A percentile compares a stretch with the other conserved stretches of the same genome.
phyloP scores from a whole-genome alignment of 805 yeast species.

The Candida vaughaniae region DNA sequence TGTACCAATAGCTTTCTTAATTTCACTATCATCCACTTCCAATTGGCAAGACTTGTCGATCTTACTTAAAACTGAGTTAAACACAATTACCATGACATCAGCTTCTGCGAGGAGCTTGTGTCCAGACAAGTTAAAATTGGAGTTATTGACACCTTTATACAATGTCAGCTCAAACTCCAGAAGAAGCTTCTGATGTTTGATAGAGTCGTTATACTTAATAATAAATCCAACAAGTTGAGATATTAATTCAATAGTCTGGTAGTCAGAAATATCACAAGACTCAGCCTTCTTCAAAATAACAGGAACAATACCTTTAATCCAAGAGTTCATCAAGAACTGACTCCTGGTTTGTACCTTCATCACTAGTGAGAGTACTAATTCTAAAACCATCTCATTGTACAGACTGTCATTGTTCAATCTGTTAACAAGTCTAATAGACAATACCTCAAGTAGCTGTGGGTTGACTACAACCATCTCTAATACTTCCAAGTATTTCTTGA shows the following conservation, averaged over 20 bases:
- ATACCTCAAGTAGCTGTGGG: slow-evolving; percentile 43
- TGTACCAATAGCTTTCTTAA: slow-evolving; percentile 11
- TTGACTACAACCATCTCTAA: slow-evolving; percentile 23
- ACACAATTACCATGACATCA: slow-evolving; percentile 35
- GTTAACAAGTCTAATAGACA: slow-evolving; percentile 44
- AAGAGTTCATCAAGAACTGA: slow-evolving; percentile 41
- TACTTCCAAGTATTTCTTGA: slow-evolving; percentile 21
- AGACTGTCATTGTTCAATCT: slow-evolving; percentile 22
- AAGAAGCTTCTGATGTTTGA: slow-evolving; percentile 48
- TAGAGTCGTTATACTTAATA: slow-evolving; percentile 34
- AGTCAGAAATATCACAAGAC: not conserved
- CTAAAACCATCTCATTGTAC: slow-evolving; percentile 15
- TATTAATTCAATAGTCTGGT: slow-evolving; percentile 30
- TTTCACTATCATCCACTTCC: slow-evolving; percentile 6
- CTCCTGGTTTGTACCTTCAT: slow-evolving; percentile 25
- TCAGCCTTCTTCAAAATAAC: slow-evolving; percentile 5
- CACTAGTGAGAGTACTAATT: slow-evolving; percentile 24
- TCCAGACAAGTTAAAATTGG: slow-evolving; percentile 10
- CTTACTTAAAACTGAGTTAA: slow-evolving; percentile 50
- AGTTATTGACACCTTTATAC: slow-evolving; percentile 16
- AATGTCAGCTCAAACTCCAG: slow-evolving; percentile 39
- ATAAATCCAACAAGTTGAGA: slow-evolving; percentile 45
- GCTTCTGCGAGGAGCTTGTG: slow-evolving; percentile 23
- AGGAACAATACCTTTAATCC: slow-evolving; percentile 41
- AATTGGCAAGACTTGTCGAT: slow-evolving; percentile 43